These are phyloP conservation scores for Lentinula raphanica DNA, from an alignment of 768 basidiomycete species.

Conservation along the genomic window DNA sequence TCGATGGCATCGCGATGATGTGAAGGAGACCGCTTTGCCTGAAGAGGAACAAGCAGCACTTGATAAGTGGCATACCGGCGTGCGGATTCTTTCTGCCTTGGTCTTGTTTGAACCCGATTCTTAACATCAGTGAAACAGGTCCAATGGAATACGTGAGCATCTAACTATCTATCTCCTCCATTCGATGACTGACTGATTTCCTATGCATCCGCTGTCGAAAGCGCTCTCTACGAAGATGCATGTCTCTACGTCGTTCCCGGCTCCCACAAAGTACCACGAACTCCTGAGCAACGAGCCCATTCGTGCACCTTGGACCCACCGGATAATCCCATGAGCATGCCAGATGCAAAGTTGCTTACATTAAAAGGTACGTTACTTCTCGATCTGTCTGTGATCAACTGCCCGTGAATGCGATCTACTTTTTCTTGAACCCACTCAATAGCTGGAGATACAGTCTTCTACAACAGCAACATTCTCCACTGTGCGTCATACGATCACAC, in stretches of 20 bases:
- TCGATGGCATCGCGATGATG: constrained; percentile 78
- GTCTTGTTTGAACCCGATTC: neutral
- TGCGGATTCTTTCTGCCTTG: constrained; percentile 27
- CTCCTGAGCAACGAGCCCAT: constrained; percentile 49
- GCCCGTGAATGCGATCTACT: too few relatives aligned
- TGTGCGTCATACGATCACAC: constrained; percentile 57
- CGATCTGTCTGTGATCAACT: neutral
- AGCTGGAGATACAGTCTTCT: constrained; percentile 78
- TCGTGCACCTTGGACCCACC: constrained; percentile 51
- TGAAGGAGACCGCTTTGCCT: constrained; percentile 48
- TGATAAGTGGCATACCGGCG: constrained; percentile 58
- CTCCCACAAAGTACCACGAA: constrained; percentile 56
- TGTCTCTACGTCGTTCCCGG: constrained; percentile 70
- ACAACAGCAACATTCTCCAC: constrained; percentile 76
- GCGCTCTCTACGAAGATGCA: constrained; percentile 61
- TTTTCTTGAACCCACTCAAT: too few relatives aligned
- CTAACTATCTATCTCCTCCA: neutral
- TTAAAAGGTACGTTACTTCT: constrained; percentile 42
- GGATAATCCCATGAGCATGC: constrained; percentile 61
- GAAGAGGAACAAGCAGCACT: constrained; percentile 61
- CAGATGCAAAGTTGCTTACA: constrained; percentile 50
- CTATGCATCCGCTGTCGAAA: too few relatives aligned
- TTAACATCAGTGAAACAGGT: constrained; percentile 37
- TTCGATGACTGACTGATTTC: too few relatives aligned
- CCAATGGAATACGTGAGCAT: constrained; percentile 74